A percentile compares a stretch with the other conserved stretches of the same genome.
Evolutionary conservation across 441 rosid genomes (phyloP).

Genomic region (Cnidoscolus chayamansa): DNA sequence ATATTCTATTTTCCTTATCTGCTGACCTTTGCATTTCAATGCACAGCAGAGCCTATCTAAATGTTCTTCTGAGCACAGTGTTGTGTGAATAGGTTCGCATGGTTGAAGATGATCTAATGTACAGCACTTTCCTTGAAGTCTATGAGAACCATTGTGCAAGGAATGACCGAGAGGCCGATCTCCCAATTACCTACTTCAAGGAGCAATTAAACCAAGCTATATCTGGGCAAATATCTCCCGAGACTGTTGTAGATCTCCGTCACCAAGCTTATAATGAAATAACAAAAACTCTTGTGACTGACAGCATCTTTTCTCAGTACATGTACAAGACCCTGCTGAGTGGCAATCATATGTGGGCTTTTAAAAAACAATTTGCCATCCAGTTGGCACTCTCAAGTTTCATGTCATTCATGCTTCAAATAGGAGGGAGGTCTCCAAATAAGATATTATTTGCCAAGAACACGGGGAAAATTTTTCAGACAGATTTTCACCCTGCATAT

Average conservation of each 20-base stretch:
- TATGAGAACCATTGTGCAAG: conserved; percentile 97
- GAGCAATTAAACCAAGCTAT: conserved; percentile 93
- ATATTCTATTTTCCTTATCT: conserved; percentile 12
- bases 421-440: conserved; percentile 98
- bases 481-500: conserved; percentile 97
- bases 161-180: conserved; percentile 84
- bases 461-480: conserved; percentile 90
- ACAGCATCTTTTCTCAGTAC: conserved; percentile 87
- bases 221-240: conserved; percentile 82
- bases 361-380: conserved; percentile 90
- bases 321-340: conserved; percentile 83
- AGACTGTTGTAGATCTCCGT: conserved; percentile 89
- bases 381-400: conserved; percentile 95
- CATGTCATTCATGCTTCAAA: conserved; percentile 94
- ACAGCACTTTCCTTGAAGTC: conserved; percentile 95
- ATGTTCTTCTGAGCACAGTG: neutral
- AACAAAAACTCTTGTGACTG: conserved; percentile 62
- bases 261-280: conserved; percentile 83
- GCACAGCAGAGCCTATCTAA: neutral
- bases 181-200: conserved; percentile 83
- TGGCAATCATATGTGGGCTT: conserved; percentile 94
- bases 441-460: conserved; percentile 93
- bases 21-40: conserved; percentile 16
- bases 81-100: conserved; percentile 69
- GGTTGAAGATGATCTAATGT: conserved; percentile 99